Percentiles rank a stretch among this genome's conserved stretches.
Conservation (phyloP, 345 rosid species). For the Eucalyptus curtisii region DNA sequence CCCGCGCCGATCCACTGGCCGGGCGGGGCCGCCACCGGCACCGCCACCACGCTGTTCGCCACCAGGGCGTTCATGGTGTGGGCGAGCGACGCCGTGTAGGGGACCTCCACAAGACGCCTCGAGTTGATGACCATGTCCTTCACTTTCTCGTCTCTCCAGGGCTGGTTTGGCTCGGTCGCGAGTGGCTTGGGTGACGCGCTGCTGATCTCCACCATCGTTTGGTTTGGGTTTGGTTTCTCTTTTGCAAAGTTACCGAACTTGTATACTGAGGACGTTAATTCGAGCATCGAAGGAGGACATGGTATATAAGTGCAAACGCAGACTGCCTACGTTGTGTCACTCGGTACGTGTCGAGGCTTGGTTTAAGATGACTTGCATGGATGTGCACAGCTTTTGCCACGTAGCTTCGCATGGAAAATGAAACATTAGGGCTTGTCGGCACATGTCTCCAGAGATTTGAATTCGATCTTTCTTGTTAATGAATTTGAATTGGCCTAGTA, state of each 20-base stretch:
- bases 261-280: neutral
- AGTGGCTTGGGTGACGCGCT: neutral
- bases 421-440: neutral
- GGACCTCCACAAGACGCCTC: slow-evolving; percentile 63
- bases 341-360: neutral
- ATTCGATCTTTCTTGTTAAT: neutral
- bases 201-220: neutral
- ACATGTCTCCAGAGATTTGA: neutral
- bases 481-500: neutral
- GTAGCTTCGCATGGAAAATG: neutral
- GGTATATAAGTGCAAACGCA: neutral
- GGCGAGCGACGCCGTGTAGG: slow-evolving; percentile 57
- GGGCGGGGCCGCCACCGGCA: slow-evolving; percentile 85
- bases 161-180: neutral
- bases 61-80: slow-evolving; percentile 64
- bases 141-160: slow-evolving; percentile 18
- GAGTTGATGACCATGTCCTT: slow-evolving; percentile 20
- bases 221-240: neutral
- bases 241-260: neutral
- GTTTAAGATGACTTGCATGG: neutral
- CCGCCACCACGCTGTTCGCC: slow-evolving; percentile 61
- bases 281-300: neutral
- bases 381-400: neutral
- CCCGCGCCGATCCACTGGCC: slow-evolving; percentile 94
- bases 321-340: neutral